Evolutionary conservation across 108 stramenopile species (phyloP).

Genomic region (Nitzschia sp.): DNA sequence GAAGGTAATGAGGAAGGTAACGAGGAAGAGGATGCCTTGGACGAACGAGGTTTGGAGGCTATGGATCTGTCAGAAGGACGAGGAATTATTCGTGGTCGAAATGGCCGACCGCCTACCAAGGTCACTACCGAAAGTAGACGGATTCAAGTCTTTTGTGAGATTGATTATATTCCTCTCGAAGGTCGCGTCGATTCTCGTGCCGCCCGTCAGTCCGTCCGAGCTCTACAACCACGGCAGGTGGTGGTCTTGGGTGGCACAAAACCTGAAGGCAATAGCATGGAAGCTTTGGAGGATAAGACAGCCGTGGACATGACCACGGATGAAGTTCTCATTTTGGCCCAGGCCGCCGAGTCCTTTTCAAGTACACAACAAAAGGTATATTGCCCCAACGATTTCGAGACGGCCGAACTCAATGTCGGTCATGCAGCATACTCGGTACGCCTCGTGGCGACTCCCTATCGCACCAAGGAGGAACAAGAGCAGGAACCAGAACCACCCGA

Average conservation of each 20-base stretch:
- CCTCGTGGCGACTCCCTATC: conserved; percentile 81
- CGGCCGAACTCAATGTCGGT: conserved; percentile 71
- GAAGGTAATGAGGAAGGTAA: conserved; percentile 30
- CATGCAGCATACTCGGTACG: conserved; percentile 82
- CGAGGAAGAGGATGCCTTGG: conserved; percentile 48
- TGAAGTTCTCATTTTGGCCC: conserved; percentile 57
- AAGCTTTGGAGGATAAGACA: neutral
- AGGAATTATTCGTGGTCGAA: conserved; percentile 87
- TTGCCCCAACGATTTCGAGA: conserved; percentile 66
- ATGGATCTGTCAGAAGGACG: conserved; percentile 83
- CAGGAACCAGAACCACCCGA: conserved; percentile 45
- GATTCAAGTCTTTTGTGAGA: conserved; percentile 82
- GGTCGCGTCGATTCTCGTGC: conserved; percentile 83
- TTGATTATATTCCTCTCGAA: conserved; percentile 82
- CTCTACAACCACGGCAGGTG: conserved; percentile 85
- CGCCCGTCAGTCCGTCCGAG: conserved; percentile 83
- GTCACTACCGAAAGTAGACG: conserved; percentile 61
- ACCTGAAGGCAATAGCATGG: neutral
- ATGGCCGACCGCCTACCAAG: conserved; percentile 83
- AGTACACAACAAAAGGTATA: conserved; percentile 29
- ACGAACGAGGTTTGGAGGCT: conserved; percentile 75
- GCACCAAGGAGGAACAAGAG: conserved; percentile 65
- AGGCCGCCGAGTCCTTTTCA: conserved; percentile 56
- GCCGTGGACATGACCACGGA: conserved; percentile 16
- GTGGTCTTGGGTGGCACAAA: conserved; percentile 76